A percentile compares a stretch with the other conserved stretches of the same genome.
Conservation (phyloP, 2,329 filamentous ascomycete genomes). For the Tetracladium maxilliforme region DNA sequence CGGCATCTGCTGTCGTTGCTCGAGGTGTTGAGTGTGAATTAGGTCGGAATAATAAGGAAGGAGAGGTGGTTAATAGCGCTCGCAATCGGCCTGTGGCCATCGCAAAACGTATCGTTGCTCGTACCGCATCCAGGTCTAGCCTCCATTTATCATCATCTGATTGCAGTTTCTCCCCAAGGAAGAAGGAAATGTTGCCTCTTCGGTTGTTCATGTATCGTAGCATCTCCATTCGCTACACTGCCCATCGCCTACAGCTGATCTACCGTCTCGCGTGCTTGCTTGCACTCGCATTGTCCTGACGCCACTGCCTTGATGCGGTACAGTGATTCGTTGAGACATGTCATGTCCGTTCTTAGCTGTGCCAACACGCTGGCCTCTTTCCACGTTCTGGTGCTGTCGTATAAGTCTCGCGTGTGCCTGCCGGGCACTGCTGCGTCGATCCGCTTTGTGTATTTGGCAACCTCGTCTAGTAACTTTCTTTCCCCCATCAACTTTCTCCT, state of each 20-base stretch:
- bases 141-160: too few relatives aligned
- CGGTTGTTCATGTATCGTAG: too few relatives aligned
- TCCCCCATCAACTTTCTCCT: slow-evolving; percentile 7
- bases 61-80: too few relatives aligned
- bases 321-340: slow-evolving; percentile 15
- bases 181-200: slow-evolving; percentile 2
- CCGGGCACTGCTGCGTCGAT: slow-evolving; percentile 13
- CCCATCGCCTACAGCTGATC: too few relatives aligned
- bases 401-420: slow-evolving; percentile 11
- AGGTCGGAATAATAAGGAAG: too few relatives aligned
- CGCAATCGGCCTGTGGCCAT: too few relatives aligned
- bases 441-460: slow-evolving; percentile 10
- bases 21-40: too few relatives aligned
- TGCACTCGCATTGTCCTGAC: slow-evolving; percentile 8
- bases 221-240: too few relatives aligned
- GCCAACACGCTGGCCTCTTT: slow-evolving; percentile 14
- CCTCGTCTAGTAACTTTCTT: slow-evolving; percentile 7
- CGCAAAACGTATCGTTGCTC: too few relatives aligned
- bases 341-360: slow-evolving; percentile 14
- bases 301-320: slow-evolving; percentile 3
- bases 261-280: too few relatives aligned
- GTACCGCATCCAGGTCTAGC: too few relatives aligned
- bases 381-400: slow-evolving; percentile 7
- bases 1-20: too few relatives aligned
- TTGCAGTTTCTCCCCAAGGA: slow-evolving; percentile 2